A percentile compares a stretch with the other conserved stretches of the same genome.
Evolutionary conservation across 192 early-diverging fungal species (phyloP).

Genomic region (Geranomyces michiganensis): DNA sequence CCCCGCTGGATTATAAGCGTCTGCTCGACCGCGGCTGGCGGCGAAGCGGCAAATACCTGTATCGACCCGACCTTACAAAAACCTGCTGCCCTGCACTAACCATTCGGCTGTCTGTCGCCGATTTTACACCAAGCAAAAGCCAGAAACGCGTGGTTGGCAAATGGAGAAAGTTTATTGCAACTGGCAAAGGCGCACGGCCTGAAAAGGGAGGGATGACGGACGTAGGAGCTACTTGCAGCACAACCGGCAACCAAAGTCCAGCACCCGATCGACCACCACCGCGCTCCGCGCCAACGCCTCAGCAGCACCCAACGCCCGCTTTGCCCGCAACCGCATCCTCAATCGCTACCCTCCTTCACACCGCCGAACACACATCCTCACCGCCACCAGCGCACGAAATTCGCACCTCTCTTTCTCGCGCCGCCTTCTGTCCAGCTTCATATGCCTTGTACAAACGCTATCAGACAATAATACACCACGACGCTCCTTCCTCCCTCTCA

Average conservation of each 20-base stretch:
- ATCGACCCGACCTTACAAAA: slow-evolving; percentile 67
- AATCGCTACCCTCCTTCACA: slow-evolving; percentile 17
- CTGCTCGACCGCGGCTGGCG: slow-evolving; percentile 78
- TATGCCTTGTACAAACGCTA: slow-evolving; percentile 79
- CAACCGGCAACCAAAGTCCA: too few relatives aligned
- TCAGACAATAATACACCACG: slow-evolving; percentile 81
- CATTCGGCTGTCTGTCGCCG: slow-evolving; percentile 63
- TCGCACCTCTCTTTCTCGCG: slow-evolving; percentile 63
- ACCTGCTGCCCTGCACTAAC: slow-evolving; percentile 80
- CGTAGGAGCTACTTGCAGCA: too few relatives aligned
- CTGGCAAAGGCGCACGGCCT: background rate
- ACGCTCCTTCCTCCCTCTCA: slow-evolving; percentile 57
- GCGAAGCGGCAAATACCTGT: slow-evolving; percentile 71
- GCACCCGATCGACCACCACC: too few relatives aligned
- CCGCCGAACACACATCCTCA: slow-evolving; percentile 16
- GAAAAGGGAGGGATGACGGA: slow-evolving; percentile 30
- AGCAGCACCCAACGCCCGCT: too few relatives aligned
- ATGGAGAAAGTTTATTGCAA: slow-evolving; percentile 51
- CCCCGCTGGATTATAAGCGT: slow-evolving; percentile 46
- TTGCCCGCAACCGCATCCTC: background rate
- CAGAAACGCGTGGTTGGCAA: slow-evolving; percentile 70
- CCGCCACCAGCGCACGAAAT: background rate
- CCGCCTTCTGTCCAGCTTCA: slow-evolving; percentile 73
- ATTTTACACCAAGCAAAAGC: slow-evolving; percentile 62
- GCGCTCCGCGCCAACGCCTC: too few relatives aligned